A percentile compares a stretch with the other conserved stretches of the same genome.
Conservation (phyloP, 1,284 basidiomycete species). For the Butyriboletus appendiculatus region DNA sequence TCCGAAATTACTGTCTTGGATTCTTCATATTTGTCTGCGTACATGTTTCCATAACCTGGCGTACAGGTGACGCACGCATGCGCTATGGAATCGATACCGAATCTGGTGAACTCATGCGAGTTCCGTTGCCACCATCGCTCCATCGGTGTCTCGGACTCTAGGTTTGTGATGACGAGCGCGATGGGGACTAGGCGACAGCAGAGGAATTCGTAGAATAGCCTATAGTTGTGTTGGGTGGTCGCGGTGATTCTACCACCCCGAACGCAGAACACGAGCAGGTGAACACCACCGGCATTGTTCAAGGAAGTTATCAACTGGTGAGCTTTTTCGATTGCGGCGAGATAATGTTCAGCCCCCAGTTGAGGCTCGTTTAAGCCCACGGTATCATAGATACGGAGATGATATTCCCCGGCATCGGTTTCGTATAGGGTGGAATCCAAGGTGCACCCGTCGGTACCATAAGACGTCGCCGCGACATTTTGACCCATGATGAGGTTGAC, state of each 20-base stretch:
- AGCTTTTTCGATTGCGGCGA: conserved; percentile 34
- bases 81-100: conserved; percentile 23
- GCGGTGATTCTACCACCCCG: conserved; percentile 35
- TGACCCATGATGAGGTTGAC: conserved; percentile 32
- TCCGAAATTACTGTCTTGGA: conserved; percentile 29
- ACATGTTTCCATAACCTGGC: conserved; percentile 29
- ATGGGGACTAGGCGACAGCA: conserved; percentile 32
- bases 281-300: conserved; percentile 28
- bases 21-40: conserved; percentile 31
- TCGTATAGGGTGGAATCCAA: conserved; percentile 28
- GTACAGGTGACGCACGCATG: conserved; percentile 34
- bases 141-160: conserved; percentile 34
- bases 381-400: conserved; percentile 30
- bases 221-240: conserved; percentile 34
- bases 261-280: conserved; percentile 35
- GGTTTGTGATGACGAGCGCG: conserved; percentile 31
- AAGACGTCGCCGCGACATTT: conserved; percentile 27
- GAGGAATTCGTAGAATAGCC: conserved; percentile 33
- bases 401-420: conserved; percentile 13
- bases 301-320: conserved; percentile 21
- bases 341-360: conserved; percentile 28
- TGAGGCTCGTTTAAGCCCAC: conserved; percentile 34
- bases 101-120: conserved; percentile 27
- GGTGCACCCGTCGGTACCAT: conserved; percentile 32
- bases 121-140: conserved; percentile 33